These are phyloP conservation scores for Cercospora beticola DNA, from an alignment of 2,329 filamentous ascomycete genomes.

Conservation along the genomic window DNA sequence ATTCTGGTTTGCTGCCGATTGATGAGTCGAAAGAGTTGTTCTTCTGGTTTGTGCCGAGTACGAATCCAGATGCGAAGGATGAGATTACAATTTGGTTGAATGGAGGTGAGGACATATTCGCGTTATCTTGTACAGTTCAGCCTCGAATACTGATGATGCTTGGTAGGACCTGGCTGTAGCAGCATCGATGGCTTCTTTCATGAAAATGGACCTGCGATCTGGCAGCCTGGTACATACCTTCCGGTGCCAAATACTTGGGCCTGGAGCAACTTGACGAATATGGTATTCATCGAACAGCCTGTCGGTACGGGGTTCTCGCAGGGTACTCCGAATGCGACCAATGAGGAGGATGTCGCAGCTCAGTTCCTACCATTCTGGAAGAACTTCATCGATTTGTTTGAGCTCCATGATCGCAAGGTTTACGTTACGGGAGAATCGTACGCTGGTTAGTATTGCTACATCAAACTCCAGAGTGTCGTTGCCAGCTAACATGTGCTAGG, in stretches of 20 bases:
- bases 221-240: constrained; percentile 43
- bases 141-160: constrained; percentile 17
- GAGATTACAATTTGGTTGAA: constrained; percentile 37
- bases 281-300: constrained; percentile 64
- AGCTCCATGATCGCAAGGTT: constrained; percentile 50
- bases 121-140: too few species aligned
- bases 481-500: constrained; percentile 21
- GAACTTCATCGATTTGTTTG: constrained; percentile 54
- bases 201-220: constrained; percentile 39
- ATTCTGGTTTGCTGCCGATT: constrained; percentile 35
- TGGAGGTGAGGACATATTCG: not conserved
- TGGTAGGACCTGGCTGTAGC: constrained; percentile 24
- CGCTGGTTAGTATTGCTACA: constrained; percentile 9
- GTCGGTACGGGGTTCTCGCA: constrained; percentile 50
- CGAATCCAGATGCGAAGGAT: constrained; percentile 45
- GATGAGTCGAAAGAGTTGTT: constrained; percentile 39
- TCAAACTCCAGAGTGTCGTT: not conserved
- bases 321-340: constrained; percentile 44
- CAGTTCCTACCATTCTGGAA: constrained; percentile 50
- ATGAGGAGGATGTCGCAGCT: constrained; percentile 43
- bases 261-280: constrained; percentile 66
- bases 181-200: constrained; percentile 24
- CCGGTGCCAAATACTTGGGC: constrained; percentile 47
- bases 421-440: constrained; percentile 35
- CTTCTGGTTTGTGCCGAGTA: constrained; percentile 52